Conservation (phyloP, 768 basidiomycete species). For the Phaffia tasmanica region DNA sequence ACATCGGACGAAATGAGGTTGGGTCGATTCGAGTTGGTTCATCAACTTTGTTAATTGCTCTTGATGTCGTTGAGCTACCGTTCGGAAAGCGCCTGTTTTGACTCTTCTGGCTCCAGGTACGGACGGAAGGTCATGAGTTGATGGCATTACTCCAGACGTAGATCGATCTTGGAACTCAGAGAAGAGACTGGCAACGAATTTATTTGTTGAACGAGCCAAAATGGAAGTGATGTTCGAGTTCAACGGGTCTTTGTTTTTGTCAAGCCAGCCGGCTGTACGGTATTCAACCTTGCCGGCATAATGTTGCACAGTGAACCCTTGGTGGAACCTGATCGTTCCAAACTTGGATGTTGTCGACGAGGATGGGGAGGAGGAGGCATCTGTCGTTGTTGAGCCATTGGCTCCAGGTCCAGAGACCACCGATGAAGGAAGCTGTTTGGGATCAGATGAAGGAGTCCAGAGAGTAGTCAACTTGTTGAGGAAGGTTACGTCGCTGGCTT, state of each 20-base stretch:
- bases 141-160: conserved; percentile 17
- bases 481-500: conserved; percentile 87
- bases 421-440: background rate
- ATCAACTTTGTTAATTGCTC: conserved; percentile 88
- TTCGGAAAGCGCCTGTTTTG: conserved; percentile 95
- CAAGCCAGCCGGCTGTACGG: conserved; percentile 88
- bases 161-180: conserved; percentile 56
- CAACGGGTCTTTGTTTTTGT: conserved; percentile 98
- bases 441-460: conserved; percentile 44
- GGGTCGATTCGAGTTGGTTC: conserved; percentile 79
- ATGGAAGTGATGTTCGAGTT: conserved; percentile 91
- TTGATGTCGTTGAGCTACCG: conserved; percentile 87
- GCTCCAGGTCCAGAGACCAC: conserved; percentile 27
- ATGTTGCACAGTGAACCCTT: conserved; percentile 79
- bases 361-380: conserved; percentile 44
- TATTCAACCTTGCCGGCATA: conserved; percentile 97
- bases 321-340: conserved; percentile 72
- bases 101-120: conserved; percentile 36
- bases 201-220: conserved; percentile 67
- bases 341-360: conserved; percentile 62
- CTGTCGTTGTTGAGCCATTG: no score
- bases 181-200: conserved; percentile 72
- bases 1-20: conserved; percentile 95
- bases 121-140: conserved; percentile 29
- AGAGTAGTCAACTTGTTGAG: conserved; percentile 76